Conservation (phyloP, 495 filamentous ascomycete species). For the Hyaloscypha variabilis region DNA sequence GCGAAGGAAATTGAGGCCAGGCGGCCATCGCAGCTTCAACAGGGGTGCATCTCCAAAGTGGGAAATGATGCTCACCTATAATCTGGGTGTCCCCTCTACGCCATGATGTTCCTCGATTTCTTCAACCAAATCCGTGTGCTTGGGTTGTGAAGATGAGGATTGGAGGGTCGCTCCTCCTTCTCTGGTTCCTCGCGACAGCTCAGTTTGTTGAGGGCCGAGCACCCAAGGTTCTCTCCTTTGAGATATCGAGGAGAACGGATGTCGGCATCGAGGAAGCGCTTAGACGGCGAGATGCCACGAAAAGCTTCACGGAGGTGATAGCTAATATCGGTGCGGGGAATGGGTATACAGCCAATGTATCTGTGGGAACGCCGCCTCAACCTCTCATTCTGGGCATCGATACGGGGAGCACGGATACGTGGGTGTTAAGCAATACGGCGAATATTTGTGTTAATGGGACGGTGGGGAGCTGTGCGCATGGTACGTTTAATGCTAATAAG, state of each 20-base stretch:
- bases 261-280: background rate
- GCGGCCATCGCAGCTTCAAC: no score
- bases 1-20: no score
- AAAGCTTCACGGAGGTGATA: background rate
- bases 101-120: no score
- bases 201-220: background rate
- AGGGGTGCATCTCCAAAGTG: no score
- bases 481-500: background rate
- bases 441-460: conserved; percentile 42
- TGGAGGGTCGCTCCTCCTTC: background rate
- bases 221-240: background rate
- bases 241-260: background rate
- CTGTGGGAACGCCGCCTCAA: conserved; percentile 72
- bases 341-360: conserved; percentile 68
- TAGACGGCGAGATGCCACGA: background rate
- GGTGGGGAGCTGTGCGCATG: background rate
- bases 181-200: background rate
- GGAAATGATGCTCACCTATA: no score
- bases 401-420: conserved; percentile 87
- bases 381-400: conserved; percentile 58
- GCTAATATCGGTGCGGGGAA: conserved; percentile 45
- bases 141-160: background rate
- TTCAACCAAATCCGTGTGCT: no score
- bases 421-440: conserved; percentile 56
- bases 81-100: no score